These are phyloP conservation scores for Sclerotinia spermophila DNA, from an alignment of 2,329 filamentous ascomycete species.

Conservation along the genomic window DNA sequence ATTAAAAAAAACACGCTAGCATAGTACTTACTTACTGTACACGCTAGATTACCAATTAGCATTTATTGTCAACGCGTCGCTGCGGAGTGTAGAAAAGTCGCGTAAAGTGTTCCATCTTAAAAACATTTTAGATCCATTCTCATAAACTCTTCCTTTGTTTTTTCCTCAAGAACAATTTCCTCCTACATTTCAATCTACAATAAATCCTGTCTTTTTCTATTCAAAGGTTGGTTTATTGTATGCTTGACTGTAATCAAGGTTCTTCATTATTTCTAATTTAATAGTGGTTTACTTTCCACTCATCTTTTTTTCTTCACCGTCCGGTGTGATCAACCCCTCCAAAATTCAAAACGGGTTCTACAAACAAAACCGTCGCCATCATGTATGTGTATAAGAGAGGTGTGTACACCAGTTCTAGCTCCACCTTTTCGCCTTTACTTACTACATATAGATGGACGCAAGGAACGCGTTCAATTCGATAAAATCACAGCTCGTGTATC, in stretches of 20 bases:
- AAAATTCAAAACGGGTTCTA: conserved; percentile 16
- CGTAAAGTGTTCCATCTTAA: conserved; percentile 20
- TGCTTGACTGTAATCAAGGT: neutral
- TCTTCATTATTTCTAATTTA: neutral
- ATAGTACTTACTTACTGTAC: neutral
- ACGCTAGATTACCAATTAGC: conserved; percentile 16
- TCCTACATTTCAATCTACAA: conserved; percentile 4
- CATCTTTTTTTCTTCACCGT: conserved; percentile 1
- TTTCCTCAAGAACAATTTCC: conserved; percentile 13
- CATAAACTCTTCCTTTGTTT: conserved; percentile 11
- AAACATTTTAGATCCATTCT: conserved; percentile 21
- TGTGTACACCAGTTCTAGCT: conserved; percentile 28
- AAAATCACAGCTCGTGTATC: conserved; percentile 99
- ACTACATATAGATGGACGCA: conserved; percentile 75
- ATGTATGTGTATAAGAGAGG: conserved; percentile 40
- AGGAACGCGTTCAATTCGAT: conserved; percentile 99
- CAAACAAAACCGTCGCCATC: conserved; percentile 26
- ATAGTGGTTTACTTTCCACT: conserved; percentile 3
- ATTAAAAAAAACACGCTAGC: conserved; percentile 3
- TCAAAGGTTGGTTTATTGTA: neutral
- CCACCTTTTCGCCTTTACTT: neutral
- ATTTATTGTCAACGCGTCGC: conserved; percentile 18
- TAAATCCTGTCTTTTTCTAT: neutral
- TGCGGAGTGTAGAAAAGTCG: conserved; percentile 19
- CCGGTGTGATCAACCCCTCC: conserved; percentile 20